These are phyloP conservation scores for Blastomyces parvus DNA, from an alignment of 2,329 filamentous ascomycete species.

Conservation along the genomic window DNA sequence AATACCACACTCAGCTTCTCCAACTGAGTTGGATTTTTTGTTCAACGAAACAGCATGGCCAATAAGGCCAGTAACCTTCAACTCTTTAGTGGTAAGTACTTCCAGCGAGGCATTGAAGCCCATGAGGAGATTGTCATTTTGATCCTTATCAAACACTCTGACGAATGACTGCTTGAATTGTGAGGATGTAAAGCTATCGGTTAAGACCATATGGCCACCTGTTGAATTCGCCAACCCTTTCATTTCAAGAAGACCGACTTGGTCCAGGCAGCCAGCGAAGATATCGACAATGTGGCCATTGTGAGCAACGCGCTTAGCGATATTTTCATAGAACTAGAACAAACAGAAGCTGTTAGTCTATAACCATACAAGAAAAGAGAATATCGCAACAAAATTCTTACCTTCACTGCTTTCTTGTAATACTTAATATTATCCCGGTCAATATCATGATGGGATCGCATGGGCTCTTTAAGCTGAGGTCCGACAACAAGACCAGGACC, in stretches of 20 bases:
- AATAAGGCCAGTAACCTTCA: conserved; percentile 95
- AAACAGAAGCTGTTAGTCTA: conserved; percentile 17
- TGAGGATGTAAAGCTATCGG: conserved; percentile 95
- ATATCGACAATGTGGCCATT: conserved; percentile 98
- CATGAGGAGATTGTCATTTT: conserved; percentile 89
- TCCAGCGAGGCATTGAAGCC: conserved; percentile 96
- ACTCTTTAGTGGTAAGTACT: conserved; percentile 91
- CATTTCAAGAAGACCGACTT: conserved; percentile 96
- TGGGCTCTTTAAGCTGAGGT: conserved; percentile 88
- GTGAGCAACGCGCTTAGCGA: conserved; percentile 88
- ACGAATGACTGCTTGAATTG: conserved; percentile 99
- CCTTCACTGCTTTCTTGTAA: conserved; percentile 97
- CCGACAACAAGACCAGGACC: conserved; percentile 95
- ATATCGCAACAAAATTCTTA: conserved; percentile 30
- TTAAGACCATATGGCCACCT: conserved; percentile 95
- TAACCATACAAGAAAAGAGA: background rate
- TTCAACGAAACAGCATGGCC: conserved; percentile 94
- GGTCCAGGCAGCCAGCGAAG: conserved; percentile 92
- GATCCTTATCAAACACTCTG: conserved; percentile 94
- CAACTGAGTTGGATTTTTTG: conserved; percentile 95
- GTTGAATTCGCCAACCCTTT: conserved; percentile 94
- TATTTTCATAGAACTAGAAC: conserved; percentile 75
- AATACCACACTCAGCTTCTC: conserved; percentile 95
- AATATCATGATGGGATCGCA: conserved; percentile 96
- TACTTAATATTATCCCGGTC: conserved; percentile 99